Evolutionary conservation across 2,329 filamentous ascomycete species (phyloP).

Genomic region (Karstenula rhodostoma): DNA sequence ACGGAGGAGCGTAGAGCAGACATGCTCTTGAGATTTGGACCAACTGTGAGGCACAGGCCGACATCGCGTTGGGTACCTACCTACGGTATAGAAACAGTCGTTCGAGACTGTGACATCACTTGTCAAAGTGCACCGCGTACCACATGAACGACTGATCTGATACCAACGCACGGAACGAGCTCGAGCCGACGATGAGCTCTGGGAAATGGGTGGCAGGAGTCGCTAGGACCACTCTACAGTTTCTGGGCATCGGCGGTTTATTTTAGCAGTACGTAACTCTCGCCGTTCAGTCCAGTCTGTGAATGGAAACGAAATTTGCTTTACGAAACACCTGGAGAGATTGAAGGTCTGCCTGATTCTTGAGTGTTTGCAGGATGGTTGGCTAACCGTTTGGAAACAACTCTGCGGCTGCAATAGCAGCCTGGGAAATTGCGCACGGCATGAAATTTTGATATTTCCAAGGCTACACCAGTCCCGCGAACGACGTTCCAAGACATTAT

Average conservation of each 20-base stretch:
- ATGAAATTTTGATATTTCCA: slow-evolving; percentile 16
- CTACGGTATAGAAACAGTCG: not conserved
- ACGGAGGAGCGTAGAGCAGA: too few relatives aligned
- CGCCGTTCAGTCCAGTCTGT: not conserved
- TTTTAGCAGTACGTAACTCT: not conserved
- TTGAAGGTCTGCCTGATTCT: slow-evolving; percentile 15
- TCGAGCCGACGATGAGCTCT: not conserved
- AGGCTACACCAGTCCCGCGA: slow-evolving; percentile 33
- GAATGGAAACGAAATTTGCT: not conserved
- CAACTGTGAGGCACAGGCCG: too few relatives aligned
- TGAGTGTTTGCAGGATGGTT: not conserved
- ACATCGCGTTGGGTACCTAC: not conserved
- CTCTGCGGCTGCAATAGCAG: slow-evolving; percentile 1
- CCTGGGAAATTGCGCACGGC: slow-evolving; percentile 6
- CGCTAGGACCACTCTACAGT: not conserved
- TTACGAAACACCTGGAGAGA: slow-evolving; percentile 16
- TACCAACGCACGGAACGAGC: not conserved
- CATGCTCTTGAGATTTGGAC: not conserved
- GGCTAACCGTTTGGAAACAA: slow-evolving; percentile 16
- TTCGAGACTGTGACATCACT: not conserved
- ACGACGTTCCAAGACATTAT: slow-evolving; percentile 27
- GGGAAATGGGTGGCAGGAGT: not conserved
- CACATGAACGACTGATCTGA: not conserved
- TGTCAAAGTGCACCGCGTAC: not conserved
- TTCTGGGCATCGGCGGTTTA: not conserved